Evolutionary conservation across 805 yeast species (phyloP).

Genomic region (Komagataella kurtzmanii): DNA sequence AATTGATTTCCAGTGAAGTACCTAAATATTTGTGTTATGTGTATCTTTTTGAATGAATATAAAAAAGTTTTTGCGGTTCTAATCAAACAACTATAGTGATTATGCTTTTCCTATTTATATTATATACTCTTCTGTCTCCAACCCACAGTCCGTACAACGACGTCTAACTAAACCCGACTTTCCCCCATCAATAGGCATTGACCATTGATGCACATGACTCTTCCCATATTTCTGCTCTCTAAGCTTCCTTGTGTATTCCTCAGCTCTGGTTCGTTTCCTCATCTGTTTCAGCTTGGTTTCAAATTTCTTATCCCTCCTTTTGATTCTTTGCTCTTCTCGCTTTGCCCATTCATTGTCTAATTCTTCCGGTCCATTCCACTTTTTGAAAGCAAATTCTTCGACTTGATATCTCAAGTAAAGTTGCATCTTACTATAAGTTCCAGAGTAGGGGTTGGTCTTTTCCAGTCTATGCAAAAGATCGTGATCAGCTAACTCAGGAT

Average conservation of each 20-base stretch:
- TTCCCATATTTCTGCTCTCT: slow-evolving; percentile 46
- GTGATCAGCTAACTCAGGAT: slow-evolving; percentile 74
- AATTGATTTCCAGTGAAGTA: too few relatives aligned
- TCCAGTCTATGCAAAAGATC: slow-evolving; percentile 62
- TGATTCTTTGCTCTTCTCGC: slow-evolving; percentile 58
- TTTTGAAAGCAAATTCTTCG: slow-evolving; percentile 84
- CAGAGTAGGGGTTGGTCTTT: slow-evolving; percentile 89
- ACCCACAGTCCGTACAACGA: slow-evolving; percentile 70
- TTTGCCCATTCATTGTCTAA: slow-evolving; percentile 88
- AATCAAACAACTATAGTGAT: too few relatives aligned
- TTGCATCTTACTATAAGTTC: slow-evolving; percentile 85
- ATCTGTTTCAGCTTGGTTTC: slow-evolving; percentile 70
- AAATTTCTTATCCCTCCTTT: slow-evolving; percentile 68
- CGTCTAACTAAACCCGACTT: slow-evolving; percentile 29
- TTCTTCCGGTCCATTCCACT: slow-evolving; percentile 89
- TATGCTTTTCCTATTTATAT: slow-evolving; percentile 14
- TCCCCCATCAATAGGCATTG: slow-evolving; percentile 34
- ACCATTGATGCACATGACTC: slow-evolving; percentile 68
- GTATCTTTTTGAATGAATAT: too few relatives aligned
- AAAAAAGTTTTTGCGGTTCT: too few relatives aligned
- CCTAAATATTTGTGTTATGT: too few relatives aligned
- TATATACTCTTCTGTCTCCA: slow-evolving; percentile 68
- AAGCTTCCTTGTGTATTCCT: slow-evolving; percentile 62
- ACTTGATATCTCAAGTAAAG: slow-evolving; percentile 79
- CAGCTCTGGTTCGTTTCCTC: slow-evolving; percentile 88